phyloP scores from a whole-genome alignment of 805 yeast species.

The Saturnispora hagleri region DNA sequence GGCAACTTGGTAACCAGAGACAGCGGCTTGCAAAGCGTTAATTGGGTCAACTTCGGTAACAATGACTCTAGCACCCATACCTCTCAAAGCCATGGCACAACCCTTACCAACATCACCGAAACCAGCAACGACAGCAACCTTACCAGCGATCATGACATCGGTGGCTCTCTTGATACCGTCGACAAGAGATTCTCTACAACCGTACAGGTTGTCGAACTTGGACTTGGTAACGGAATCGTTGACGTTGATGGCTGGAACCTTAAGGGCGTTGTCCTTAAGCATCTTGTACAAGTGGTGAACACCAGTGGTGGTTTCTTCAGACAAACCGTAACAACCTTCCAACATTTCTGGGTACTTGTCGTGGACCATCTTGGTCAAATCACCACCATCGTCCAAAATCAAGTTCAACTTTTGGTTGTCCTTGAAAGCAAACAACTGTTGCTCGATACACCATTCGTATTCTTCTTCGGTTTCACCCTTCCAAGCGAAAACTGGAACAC shows the following conservation, averaged over 20 bases:
- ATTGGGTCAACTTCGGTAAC: slow-evolving; percentile 98
- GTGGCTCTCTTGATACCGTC: slow-evolving; percentile 99
- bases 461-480: slow-evolving; percentile 99
- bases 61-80: slow-evolving; percentile 98
- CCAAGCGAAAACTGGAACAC: slow-evolving; percentile 99
- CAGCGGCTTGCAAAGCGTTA: slow-evolving; percentile 99
- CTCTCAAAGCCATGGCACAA: slow-evolving; percentile 97
- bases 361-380: slow-evolving; percentile 92
- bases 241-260: slow-evolving; percentile 99
- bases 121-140: slow-evolving; percentile 98
- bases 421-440: slow-evolving; percentile 96
- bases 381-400: slow-evolving; percentile 99
- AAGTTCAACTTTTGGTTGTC: slow-evolving; percentile 91
- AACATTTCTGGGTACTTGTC: slow-evolving; percentile 97
- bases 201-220: slow-evolving; percentile 98
- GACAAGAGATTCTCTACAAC: slow-evolving; percentile 96
- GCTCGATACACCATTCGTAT: slow-evolving; percentile 98
- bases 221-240: slow-evolving; percentile 99
- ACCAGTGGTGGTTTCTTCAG: slow-evolving; percentile 99
- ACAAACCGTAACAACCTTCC: slow-evolving; percentile 87
- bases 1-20: slow-evolving; percentile 94
- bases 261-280: slow-evolving; percentile 78
- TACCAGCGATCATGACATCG: slow-evolving; percentile 99
- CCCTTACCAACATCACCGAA: slow-evolving; percentile 99
- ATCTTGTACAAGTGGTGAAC: slow-evolving; percentile 97